A percentile compares a stretch with the other conserved stretches of the same genome.
Evolutionary conservation across 2,329 filamentous ascomycete genomes (phyloP).

Genomic region (Cercospora sp.): DNA sequence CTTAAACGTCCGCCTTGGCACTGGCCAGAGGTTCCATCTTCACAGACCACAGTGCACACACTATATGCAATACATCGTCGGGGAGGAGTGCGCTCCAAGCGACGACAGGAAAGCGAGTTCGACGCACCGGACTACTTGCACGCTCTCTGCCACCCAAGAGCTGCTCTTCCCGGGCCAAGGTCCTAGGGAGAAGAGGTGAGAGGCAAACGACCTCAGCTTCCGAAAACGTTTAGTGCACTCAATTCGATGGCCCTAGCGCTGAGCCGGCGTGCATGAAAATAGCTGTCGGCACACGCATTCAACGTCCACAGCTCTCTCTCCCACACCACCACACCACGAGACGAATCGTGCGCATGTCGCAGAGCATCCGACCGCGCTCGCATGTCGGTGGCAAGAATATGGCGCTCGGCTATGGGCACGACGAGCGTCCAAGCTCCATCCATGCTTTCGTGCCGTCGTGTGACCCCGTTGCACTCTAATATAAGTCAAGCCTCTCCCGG

Average conservation of each 20-base stretch:
- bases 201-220: conserved; percentile 4
- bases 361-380: not conserved
- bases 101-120: not conserved
- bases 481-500: conserved; percentile 15
- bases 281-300: conserved; percentile 6
- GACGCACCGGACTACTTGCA: not conserved
- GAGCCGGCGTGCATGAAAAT: conserved; percentile 10
- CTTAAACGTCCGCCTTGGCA: conserved; percentile 12
- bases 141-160: not conserved
- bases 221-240: conserved; percentile 9
- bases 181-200: not conserved
- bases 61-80: not conserved
- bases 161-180: not conserved
- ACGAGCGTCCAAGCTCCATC: conserved; percentile 17
- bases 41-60: not conserved
- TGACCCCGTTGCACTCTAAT: conserved; percentile 14
- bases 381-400: conserved; percentile 13
- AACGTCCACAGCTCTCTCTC: conserved; percentile 12
- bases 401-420: conserved; percentile 6
- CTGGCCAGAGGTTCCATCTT: not conserved
- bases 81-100: not conserved
- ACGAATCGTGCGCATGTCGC: conserved; percentile 10
- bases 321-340: conserved; percentile 7
- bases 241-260: conserved; percentile 7
- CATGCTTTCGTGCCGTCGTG: conserved; percentile 13